Percentiles rank a stretch among this genome's conserved stretches.
phyloP scores from a whole-genome alignment of 2,329 filamentous ascomycete genomes.

The Camptophora hylomeconis region DNA sequence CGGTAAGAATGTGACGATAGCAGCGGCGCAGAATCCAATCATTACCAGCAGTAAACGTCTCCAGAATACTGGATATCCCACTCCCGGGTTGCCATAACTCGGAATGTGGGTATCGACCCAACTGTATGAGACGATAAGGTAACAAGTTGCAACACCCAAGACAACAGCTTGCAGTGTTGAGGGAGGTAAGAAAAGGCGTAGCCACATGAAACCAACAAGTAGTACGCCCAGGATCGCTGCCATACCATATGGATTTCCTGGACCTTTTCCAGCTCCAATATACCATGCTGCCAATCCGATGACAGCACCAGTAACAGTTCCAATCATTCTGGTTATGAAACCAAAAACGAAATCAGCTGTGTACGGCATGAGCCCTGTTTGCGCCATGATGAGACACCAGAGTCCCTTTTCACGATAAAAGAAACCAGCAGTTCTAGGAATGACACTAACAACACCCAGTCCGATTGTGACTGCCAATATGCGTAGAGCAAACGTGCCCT shows the following conservation, averaged over 20 bases:
- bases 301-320: constrained; percentile 35
- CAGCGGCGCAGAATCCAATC: constrained; percentile 7
- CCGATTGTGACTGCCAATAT: constrained; percentile 37
- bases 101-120: constrained; percentile 31
- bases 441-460: constrained; percentile 27
- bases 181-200: constrained; percentile 22
- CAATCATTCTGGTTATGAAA: constrained; percentile 28
- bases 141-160: constrained; percentile 31
- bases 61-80: constrained; percentile 38
- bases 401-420: constrained; percentile 40
- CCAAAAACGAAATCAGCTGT: constrained; percentile 39
- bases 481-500: constrained; percentile 35
- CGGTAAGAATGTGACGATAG: constrained; percentile 8
- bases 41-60: constrained; percentile 34
- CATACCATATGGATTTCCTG: constrained; percentile 38
- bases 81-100: constrained; percentile 34
- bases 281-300: constrained; percentile 39
- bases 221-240: constrained; percentile 28
- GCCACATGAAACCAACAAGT: constrained; percentile 23
- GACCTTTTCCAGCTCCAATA: constrained; percentile 35
- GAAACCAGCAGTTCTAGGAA: constrained; percentile 35
- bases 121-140: constrained; percentile 35
- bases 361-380: constrained; percentile 36
- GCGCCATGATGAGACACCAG: constrained; percentile 40
- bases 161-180: constrained; percentile 22